phyloP scores from a whole-genome alignment of 257 asterid species.

The Solanum corneliomulleri region DNA sequence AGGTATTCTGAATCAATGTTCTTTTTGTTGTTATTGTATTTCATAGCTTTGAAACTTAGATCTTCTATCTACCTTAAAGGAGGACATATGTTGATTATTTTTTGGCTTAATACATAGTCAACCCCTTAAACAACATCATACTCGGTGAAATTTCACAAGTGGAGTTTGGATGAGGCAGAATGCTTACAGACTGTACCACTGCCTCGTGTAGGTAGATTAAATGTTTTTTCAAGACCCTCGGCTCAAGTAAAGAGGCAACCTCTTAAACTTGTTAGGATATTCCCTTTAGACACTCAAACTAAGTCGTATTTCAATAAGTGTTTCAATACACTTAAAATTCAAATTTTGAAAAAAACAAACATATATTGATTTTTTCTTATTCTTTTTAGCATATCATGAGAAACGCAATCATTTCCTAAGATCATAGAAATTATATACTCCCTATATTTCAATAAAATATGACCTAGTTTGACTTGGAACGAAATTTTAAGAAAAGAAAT shows the following conservation, averaged over 20 bases:
- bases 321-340: too few relatives aligned
- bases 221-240: accelerated
- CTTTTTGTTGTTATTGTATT: neutral
- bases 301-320: neutral
- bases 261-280: too few relatives aligned
- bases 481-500: too few relatives aligned
- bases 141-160: neutral
- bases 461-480: too few relatives aligned
- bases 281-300: neutral
- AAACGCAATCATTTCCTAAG: too few relatives aligned
- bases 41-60: neutral
- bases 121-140: neutral
- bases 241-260: neutral
- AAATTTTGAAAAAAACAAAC: too few relatives aligned
- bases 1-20: neutral
- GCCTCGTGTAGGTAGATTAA: neutral
- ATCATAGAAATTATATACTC: too few relatives aligned
- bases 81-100: neutral
- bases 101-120: neutral
- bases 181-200: too few relatives aligned
- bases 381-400: too few relatives aligned
- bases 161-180: neutral
- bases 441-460: too few relatives aligned
- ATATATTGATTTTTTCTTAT: too few relatives aligned
- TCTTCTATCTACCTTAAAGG: neutral